Conservation (phyloP, 805 yeast species). For the Metschnikowia dekortorum region DNA sequence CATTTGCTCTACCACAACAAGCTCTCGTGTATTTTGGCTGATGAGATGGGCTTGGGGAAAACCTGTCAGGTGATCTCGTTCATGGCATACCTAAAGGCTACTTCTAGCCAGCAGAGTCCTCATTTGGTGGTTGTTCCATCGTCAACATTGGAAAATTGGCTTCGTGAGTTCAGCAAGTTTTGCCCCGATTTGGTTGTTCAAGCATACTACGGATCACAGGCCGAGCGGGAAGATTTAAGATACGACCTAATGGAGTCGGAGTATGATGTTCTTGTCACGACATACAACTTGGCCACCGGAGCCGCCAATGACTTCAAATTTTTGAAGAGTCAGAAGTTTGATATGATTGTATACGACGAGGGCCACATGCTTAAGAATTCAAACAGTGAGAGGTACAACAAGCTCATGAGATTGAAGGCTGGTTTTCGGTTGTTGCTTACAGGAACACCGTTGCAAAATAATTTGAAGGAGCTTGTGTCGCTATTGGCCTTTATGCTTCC, state of each 20-base stretch:
- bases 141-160: conserved; percentile 95
- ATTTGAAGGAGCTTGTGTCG: conserved; percentile 84
- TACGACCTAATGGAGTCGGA: conserved; percentile 54
- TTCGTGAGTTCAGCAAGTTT: conserved; percentile 86
- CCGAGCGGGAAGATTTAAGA: conserved; percentile 81
- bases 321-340: conserved; percentile 67
- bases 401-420: conserved; percentile 79
- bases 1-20: conserved; percentile 69
- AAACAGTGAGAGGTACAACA: conserved; percentile 76
- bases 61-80: conserved; percentile 95
- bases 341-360: conserved; percentile 91
- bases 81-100: conserved; percentile 74
- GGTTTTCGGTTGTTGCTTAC: conserved; percentile 83
- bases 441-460: conserved; percentile 96
- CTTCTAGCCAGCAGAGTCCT: conserved; percentile 58
- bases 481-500: conserved; percentile 90
- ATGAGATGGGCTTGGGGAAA: conserved; percentile 98
- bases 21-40: conserved; percentile 91
- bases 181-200: conserved; percentile 78
- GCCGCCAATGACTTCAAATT: conserved; percentile 77
- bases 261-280: conserved; percentile 89
- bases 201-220: conserved; percentile 89
- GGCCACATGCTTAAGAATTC: conserved; percentile 97
- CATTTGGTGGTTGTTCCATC: conserved; percentile 95
- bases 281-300: conserved; percentile 89